Evolutionary conservation across 306 rosid species (phyloP).

Genomic region (Rosa lucieae): DNA sequence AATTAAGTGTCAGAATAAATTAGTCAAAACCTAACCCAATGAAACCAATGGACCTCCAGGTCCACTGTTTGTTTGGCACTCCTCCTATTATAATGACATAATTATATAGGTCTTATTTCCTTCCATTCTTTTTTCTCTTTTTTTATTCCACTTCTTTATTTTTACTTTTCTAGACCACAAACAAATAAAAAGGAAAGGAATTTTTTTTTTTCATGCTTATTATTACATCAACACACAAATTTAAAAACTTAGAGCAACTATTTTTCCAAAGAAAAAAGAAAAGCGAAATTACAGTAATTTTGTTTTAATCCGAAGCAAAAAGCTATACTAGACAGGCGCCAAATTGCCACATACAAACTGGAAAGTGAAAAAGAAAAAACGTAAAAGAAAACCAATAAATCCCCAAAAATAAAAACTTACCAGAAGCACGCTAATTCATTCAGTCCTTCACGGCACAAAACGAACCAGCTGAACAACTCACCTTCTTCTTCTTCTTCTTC

Average conservation of each 20-base stretch:
- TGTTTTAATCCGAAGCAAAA: background rate
- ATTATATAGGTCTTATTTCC: background rate
- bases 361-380: background rate
- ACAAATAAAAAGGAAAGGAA: background rate
- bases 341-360: conserved; percentile 1
- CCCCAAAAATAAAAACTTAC: background rate
- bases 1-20: background rate
- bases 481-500: background rate
- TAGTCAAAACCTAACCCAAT: background rate
- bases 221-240: background rate
- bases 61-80: background rate
- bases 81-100: background rate
- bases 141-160: background rate
- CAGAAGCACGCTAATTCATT: background rate
- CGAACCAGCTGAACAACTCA: background rate
- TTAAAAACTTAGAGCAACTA: background rate
- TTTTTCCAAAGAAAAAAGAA: background rate
- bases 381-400: background rate
- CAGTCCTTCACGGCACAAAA: background rate
- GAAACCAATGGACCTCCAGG: background rate
- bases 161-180: background rate
- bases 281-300: background rate
- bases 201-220: background rate
- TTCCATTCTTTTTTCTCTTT: background rate
- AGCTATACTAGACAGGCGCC: background rate